phyloP scores from a whole-genome alignment of 163 green algal species.

The Chlorella variabilis region DNA sequence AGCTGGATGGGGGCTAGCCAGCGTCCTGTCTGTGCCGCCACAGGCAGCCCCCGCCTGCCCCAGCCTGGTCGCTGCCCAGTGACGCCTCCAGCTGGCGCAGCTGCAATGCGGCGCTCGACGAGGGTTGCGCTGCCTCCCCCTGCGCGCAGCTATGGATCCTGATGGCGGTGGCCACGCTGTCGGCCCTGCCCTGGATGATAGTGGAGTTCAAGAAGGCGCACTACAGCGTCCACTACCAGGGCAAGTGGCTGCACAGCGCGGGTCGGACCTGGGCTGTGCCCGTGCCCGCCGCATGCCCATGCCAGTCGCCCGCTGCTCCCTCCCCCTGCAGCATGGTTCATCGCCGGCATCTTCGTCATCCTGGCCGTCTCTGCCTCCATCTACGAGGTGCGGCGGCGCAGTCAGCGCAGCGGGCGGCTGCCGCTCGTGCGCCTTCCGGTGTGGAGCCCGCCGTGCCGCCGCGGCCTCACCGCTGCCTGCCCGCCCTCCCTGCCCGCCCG shows the following conservation, averaged over 20 bases:
- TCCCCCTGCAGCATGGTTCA: constrained; percentile 80
- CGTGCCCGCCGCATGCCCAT: no score
- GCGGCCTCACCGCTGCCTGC: no score
- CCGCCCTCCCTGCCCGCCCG: neutral
- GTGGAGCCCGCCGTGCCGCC: no score
- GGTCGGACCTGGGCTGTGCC: no score
- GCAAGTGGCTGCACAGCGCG: constrained; percentile 45
- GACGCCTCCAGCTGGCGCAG: no score
- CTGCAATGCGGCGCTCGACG: no score
- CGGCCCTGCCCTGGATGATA: constrained; percentile 77
- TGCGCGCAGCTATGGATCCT: constrained; percentile 67
- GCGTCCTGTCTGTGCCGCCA: no score
- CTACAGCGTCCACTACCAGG: constrained; percentile 78
- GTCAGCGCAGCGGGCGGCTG: neutral
- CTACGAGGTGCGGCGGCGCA: constrained; percentile 80
- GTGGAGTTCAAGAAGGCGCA: constrained; percentile 77
- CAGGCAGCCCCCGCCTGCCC: no score
- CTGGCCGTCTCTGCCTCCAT: constrained; percentile 89
- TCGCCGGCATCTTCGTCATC: constrained; percentile 95
- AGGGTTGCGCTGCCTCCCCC: no score
- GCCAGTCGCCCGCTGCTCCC: neutral
- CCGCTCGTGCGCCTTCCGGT: no score
- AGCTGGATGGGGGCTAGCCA: no score
- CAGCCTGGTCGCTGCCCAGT: no score
- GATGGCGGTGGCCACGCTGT: constrained; percentile 67